Evolutionary conservation across 2,329 filamentous ascomycete species (phyloP).

Genomic region (Stachybotrys echinatus): DNA sequence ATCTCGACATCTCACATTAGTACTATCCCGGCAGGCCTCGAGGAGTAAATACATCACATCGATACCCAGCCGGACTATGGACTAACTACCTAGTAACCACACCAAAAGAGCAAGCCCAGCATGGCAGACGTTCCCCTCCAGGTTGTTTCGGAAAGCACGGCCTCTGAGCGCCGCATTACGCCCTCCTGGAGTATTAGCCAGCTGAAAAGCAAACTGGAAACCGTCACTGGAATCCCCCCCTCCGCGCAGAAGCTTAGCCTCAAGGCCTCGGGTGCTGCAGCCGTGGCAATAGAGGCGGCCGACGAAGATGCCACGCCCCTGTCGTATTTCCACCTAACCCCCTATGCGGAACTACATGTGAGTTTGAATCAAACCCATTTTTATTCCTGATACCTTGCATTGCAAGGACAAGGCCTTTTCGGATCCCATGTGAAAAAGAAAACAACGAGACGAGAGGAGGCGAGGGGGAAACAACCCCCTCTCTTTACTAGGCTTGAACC

Average conservation of each 20-base stretch:
- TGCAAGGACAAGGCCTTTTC: too few relatives aligned
- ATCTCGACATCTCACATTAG: too few relatives aligned
- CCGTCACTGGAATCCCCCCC: slow-evolving; percentile 87
- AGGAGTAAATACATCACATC: too few relatives aligned
- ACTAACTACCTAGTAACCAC: too few relatives aligned
- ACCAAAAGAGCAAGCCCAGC: slow-evolving; percentile 11
- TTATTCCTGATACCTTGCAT: slow-evolving; percentile 5
- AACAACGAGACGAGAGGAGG: too few relatives aligned
- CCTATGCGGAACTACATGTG: slow-evolving; percentile 77
- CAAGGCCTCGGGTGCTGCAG: slow-evolving; percentile 53
- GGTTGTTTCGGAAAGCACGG: slow-evolving; percentile 69
- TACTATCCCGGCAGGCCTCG: too few relatives aligned
- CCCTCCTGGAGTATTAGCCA: slow-evolving; percentile 85
- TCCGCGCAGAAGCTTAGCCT: slow-evolving; percentile 70
- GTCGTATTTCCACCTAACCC: slow-evolving; percentile 59
- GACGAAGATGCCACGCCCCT: slow-evolving; percentile 69
- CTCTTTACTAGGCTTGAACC: too few relatives aligned
- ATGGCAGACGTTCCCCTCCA: slow-evolving; percentile 72
- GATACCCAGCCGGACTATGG: too few relatives aligned
- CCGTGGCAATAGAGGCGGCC: slow-evolving; percentile 59
- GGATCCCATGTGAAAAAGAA: too few relatives aligned
- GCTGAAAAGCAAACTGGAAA: slow-evolving; percentile 83
- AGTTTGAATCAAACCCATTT: slow-evolving; percentile 33
- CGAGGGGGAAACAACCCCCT: too few relatives aligned
- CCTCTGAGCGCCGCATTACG: slow-evolving; percentile 85